phyloP scores from a whole-genome alignment of 257 asterid genomes.

The Solanum ossicruentum region DNA sequence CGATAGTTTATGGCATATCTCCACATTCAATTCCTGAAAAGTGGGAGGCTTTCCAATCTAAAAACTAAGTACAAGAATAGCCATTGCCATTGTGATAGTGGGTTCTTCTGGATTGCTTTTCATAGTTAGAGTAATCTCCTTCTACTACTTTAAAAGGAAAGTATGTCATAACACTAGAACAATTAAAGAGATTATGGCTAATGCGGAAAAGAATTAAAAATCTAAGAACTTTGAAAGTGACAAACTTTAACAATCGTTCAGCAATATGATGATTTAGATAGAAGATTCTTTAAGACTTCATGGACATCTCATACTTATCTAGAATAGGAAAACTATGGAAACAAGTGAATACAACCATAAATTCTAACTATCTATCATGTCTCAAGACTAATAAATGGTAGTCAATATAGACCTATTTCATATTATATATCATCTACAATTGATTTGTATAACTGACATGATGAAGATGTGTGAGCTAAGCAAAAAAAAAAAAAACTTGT shows the following conservation, averaged over 20 bases:
- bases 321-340: too few species aligned
- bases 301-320: too few species aligned
- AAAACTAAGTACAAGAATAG: constrained; percentile 9
- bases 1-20: constrained; percentile 1
- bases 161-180: constrained; percentile 9
- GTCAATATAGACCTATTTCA: too few species aligned
- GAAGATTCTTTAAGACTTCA: too few species aligned
- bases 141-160: constrained; percentile 43
- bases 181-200: constrained; percentile 7
- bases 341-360: too few species aligned
- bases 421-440: too few species aligned
- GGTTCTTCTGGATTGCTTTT: constrained; percentile 21
- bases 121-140: constrained; percentile 6
- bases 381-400: too few species aligned
- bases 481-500: too few species aligned
- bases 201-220: background rate
- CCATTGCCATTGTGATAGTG: constrained; percentile 38
- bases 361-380: too few species aligned
- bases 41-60: background rate
- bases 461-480: too few species aligned
- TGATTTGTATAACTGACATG: too few species aligned
- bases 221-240: constrained; percentile 72
- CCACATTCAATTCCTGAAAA: background rate
- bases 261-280: background rate
- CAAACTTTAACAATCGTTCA: too few species aligned